These are phyloP conservation scores for Pyronema omphalodes DNA, from an alignment of 495 filamentous ascomycete genomes.

Conservation along the genomic window DNA sequence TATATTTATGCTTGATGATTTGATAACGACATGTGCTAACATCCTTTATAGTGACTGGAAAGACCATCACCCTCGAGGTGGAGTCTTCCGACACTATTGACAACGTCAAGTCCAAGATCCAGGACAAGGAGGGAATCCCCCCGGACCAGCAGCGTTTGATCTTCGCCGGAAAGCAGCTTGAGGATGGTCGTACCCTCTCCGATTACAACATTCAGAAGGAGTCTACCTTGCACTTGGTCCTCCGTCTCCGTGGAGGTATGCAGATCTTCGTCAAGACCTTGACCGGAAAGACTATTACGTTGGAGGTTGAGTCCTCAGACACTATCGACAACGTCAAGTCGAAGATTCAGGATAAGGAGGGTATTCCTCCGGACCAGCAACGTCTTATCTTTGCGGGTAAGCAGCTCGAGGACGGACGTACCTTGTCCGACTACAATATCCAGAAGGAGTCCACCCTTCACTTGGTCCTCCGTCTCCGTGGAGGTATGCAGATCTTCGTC, in stretches of 20 bases:
- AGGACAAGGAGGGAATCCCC: conserved; percentile 56
- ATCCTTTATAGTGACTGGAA: conserved; percentile 97
- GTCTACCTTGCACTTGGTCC: conserved; percentile 89
- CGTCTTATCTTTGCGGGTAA: conserved; percentile 5
- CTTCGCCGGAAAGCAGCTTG: conserved; percentile 30
- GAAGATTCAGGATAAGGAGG: conserved; percentile 58
- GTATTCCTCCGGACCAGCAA: conserved; percentile 62
- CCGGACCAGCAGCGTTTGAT: conserved; percentile 44
- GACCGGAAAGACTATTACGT: conserved; percentile 98
- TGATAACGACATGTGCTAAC: conserved; percentile 33
- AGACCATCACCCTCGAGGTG: conserved; percentile 99
- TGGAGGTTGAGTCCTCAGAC: conserved; percentile 98
- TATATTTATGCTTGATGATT: neutral
- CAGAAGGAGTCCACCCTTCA: conserved; percentile 97
- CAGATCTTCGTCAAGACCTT: conserved; percentile 90
- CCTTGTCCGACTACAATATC: conserved; percentile 96
- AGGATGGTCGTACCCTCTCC: conserved; percentile 73
- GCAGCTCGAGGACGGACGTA: conserved; percentile 63
- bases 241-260: conserved; percentile 94
- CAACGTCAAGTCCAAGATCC: conserved; percentile 95
- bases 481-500: conserved; percentile 73
- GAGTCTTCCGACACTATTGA: conserved; percentile 99
- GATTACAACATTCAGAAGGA: conserved; percentile 99
- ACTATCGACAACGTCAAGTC: conserved; percentile 99
- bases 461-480: conserved; percentile 87